Percentiles rank a stretch among this genome's conserved stretches.
Conservation (phyloP, 495 filamentous ascomycete genomes). For the Podospora anserina region DNA sequence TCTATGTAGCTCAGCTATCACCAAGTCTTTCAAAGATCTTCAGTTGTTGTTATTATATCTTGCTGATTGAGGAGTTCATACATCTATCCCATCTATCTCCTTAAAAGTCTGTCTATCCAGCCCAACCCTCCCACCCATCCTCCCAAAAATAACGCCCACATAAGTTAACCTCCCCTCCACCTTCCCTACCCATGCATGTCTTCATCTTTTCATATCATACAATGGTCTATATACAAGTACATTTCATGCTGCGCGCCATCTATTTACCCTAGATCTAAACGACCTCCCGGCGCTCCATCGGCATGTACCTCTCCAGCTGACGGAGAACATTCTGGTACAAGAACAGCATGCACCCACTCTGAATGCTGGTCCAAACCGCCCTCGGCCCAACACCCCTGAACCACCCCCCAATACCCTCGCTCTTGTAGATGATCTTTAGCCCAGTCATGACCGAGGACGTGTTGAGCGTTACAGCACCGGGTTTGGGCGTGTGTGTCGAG, state of each 20-base stretch:
- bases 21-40: not conserved
- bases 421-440: conserved; percentile 78
- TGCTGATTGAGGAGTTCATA: conserved; percentile 12
- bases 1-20: not conserved
- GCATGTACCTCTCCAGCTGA: conserved; percentile 59
- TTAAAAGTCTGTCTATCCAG: conserved; percentile 26
- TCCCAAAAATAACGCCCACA: conserved; percentile 16
- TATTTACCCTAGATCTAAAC: conserved; percentile 15
- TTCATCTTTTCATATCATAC: conserved; percentile 13
- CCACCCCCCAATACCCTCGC: conserved; percentile 84
- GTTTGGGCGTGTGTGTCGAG: conserved; percentile 69
- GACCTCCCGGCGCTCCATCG: conserved; percentile 33
- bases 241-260: conserved; percentile 16
- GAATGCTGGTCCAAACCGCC: conserved; percentile 95
- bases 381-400: conserved; percentile 93
- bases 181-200: not conserved
- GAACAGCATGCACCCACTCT: conserved; percentile 95
- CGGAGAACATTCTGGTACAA: conserved; percentile 86
- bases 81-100: conserved; percentile 18
- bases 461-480: conserved; percentile 71
- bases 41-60: not conserved
- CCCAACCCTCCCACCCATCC: conserved; percentile 7
- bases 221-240: conserved; percentile 26
- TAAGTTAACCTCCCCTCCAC: conserved; percentile 14
- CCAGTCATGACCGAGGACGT: conserved; percentile 87